Base-by-base conservation (phyloP, 768 basidiomycete genomes). In the Boletus reticulatus region DNA sequence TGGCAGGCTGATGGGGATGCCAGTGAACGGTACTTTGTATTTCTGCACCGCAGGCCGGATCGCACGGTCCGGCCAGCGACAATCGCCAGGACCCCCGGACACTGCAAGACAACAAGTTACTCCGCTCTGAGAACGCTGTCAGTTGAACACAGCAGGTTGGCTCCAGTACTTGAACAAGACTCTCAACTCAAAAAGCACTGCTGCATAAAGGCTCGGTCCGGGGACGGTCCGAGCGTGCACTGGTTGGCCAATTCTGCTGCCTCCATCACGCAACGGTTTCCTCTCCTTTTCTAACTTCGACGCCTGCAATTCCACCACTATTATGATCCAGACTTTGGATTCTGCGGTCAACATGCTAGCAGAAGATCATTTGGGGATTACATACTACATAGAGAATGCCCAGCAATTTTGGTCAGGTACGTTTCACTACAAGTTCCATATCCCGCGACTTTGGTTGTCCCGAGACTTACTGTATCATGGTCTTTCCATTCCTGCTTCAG, bases 401-500 rank as follows among this genome's bases (percentile, higher is more conserved):
- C 90, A 89, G 60, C 90, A 94, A 71, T 94, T 94, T 70, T 94
- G 92, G 92, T 86, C 89, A 63, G 91, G 91, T 93, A 65, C 60
- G 88, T 68, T 42, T 51, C 47, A 45, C 52, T 50, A 49, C 37
- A 43, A 50, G 0, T 48, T 17, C 34, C 22, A 43, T 54, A 39
- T 24, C 39, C 19, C 43, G 43, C 57, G 19, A 66, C 44, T 44
- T 42, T 47, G 37, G 38, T 27, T 37, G 48, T 55, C 57, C 47
- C 48, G 14, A 36, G 19, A 43, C 48, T 61, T 31, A 56, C 48
- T 46, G 44, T 39, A 43, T 49, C 20, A 2, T 34, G 17, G 16
- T 39, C 41, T 55, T 45, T 48, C 45, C 48, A n/a, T 49, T 53
- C 36, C 11, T 17, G 14, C 24, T 52, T 19, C 63, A 98, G 96